Conservation (phyloP, 805 yeast genomes). For the Soucietia sequanensis region DNA sequence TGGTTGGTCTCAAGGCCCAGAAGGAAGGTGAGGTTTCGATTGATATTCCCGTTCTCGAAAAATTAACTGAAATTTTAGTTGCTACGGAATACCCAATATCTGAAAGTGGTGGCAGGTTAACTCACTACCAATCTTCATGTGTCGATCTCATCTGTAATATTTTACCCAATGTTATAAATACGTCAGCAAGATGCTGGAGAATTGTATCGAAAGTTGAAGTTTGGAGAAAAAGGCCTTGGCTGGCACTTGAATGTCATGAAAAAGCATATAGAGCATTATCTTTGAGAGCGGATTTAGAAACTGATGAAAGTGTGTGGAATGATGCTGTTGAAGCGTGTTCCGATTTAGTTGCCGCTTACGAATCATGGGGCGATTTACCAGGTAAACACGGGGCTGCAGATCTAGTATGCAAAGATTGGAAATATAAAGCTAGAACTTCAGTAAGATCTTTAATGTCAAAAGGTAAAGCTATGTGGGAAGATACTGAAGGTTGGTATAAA, state of each 20-base stretch:
- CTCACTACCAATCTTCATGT: slow-evolving; percentile 67
- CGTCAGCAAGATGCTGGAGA: slow-evolving; percentile 73
- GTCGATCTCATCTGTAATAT: slow-evolving; percentile 67
- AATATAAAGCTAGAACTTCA: slow-evolving; percentile 71
- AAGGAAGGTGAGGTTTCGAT: slow-evolving; percentile 60
- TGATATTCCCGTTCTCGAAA: slow-evolving; percentile 75
- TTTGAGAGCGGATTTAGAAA: slow-evolving; percentile 61
- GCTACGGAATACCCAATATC: slow-evolving; percentile 47
- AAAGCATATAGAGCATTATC: slow-evolving; percentile 77
- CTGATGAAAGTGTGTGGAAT: slow-evolving; percentile 65
- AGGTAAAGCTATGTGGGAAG: slow-evolving; percentile 80
- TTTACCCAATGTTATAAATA: slow-evolving; percentile 68
- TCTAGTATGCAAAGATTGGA: slow-evolving; percentile 91
- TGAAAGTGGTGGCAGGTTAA: slow-evolving; percentile 32
- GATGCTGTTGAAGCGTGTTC: slow-evolving; percentile 75
- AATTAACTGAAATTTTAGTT: slow-evolving; percentile 63
- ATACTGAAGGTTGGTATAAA: slow-evolving; percentile 70
- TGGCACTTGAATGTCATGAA: slow-evolving; percentile 79
- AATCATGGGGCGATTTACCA: slow-evolving; percentile 78
- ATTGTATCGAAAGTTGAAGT: slow-evolving; percentile 79
- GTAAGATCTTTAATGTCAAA: slow-evolving; percentile 74
- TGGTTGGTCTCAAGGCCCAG: slow-evolving; percentile 58
- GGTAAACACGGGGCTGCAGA: slow-evolving; percentile 80
- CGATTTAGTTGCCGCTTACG: slow-evolving; percentile 83
- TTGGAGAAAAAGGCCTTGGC: slow-evolving; percentile 89